Conservation (phyloP, 2,329 filamentous ascomycete genomes). For the Colletotrichum navitas region DNA sequence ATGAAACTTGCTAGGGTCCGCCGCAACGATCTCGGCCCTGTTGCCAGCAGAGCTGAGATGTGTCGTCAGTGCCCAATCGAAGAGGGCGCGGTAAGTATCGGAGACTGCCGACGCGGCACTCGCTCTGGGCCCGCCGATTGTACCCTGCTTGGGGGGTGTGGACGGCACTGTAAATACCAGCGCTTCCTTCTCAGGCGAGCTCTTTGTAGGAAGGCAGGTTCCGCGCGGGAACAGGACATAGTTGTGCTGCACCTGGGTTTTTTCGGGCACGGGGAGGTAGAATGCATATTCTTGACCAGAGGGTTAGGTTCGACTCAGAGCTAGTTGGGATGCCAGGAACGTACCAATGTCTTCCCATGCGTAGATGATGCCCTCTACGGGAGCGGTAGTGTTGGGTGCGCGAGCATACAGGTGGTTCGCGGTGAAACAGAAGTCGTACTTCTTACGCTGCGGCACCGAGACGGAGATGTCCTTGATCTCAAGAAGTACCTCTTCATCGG, state of each 20-base stretch:
- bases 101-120: conserved; percentile 65
- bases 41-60: conserved; percentile 65
- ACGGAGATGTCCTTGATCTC: conserved; percentile 76
- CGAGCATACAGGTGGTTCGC: conserved; percentile 70
- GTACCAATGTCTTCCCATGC: conserved; percentile 73
- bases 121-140: conserved; percentile 64
- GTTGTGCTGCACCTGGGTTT: conserved; percentile 74
- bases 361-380: conserved; percentile 67
- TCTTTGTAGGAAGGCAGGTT: conserved; percentile 64
- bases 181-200: conserved; percentile 63
- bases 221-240: conserved; percentile 72
- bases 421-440: conserved; percentile 75
- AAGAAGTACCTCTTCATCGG: conserved; percentile 66
- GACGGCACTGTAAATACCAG: conserved; percentile 74
- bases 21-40: conserved; percentile 61
- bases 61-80: conserved; percentile 71
- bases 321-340: conserved; percentile 20
- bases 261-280: conserved; percentile 74
- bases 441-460: conserved; percentile 76
- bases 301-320: not conserved
- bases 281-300: conserved; percentile 67
- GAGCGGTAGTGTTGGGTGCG: conserved; percentile 62
- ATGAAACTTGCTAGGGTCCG: conserved; percentile 69
- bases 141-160: conserved; percentile 70
- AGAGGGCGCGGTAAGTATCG: conserved; percentile 69